These are phyloP conservation scores for Stentor roeselii DNA, from an alignment of 73 alveolate genomes.

Conservation along the genomic window DNA sequence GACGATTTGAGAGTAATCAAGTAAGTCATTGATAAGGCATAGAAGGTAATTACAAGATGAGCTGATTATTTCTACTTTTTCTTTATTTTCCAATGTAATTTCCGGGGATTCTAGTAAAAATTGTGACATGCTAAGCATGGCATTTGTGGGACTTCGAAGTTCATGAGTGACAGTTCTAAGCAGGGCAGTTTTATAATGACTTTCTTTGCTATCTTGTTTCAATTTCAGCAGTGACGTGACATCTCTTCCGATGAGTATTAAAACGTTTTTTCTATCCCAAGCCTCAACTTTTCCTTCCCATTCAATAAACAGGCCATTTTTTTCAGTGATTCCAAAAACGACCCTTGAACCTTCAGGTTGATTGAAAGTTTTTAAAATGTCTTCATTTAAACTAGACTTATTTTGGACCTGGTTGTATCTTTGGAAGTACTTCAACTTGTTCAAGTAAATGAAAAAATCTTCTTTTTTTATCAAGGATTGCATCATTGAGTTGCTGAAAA, in stretches of 20 bases:
- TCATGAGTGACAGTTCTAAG: constrained; percentile 27
- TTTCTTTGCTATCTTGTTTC: background rate
- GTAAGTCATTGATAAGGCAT: background rate
- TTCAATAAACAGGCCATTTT: background rate
- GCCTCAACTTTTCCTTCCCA: background rate
- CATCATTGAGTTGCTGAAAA: background rate
- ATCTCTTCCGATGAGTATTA: background rate
- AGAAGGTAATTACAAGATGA: background rate
- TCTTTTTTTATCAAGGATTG: background rate
- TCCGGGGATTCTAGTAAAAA: background rate
- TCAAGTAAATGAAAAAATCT: background rate
- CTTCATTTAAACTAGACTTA: background rate
- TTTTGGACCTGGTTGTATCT: background rate
- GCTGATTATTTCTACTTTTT: background rate
- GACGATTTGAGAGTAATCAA: constrained; percentile 24
- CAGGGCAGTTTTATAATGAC: background rate
- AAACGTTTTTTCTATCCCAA: background rate
- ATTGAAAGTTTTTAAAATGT: background rate
- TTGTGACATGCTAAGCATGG: background rate
- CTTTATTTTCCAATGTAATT: background rate
- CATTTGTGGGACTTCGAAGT: constrained; percentile 14
- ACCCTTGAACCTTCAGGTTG: background rate
- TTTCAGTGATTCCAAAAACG: background rate
- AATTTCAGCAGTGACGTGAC: background rate
- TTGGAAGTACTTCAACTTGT: too few species aligned